Evolutionary conservation across 257 asterid species (phyloP).

Genomic region (Ophiorrhiza pumila): DNA sequence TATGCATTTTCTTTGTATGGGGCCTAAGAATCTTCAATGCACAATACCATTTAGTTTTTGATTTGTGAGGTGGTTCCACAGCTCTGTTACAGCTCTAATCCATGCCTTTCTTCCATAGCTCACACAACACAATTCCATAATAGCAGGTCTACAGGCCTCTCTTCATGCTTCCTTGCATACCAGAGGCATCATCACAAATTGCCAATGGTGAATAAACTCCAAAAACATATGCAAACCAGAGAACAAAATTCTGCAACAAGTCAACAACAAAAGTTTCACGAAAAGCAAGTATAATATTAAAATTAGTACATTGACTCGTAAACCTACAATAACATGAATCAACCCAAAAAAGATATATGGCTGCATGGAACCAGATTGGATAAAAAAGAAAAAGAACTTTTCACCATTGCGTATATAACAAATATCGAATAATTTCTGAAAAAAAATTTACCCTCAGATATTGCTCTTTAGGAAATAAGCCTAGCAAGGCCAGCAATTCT

Average conservation of each 20-base stretch:
- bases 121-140: neutral
- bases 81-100: neutral
- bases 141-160: neutral
- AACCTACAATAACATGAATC: neutral
- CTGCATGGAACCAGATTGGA: neutral
- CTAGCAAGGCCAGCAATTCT: neutral
- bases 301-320: neutral
- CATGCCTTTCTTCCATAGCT: neutral
- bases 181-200: neutral
- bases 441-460: neutral
- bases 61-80: no score
- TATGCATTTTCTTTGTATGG: no score
- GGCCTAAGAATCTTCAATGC: no score
- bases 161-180: neutral
- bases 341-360: neutral
- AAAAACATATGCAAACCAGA: neutral
- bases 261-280: neutral
- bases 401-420: neutral
- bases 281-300: neutral
- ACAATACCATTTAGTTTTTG: no score
- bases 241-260: neutral
- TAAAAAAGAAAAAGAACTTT: neutral
- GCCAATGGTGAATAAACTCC: neutral
- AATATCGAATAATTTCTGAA: neutral
- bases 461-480: neutral